These are phyloP conservation scores for Pseudocercospora fijiensis DNA, from an alignment of 2,329 filamentous ascomycete genomes.

Conservation along the genomic window DNA sequence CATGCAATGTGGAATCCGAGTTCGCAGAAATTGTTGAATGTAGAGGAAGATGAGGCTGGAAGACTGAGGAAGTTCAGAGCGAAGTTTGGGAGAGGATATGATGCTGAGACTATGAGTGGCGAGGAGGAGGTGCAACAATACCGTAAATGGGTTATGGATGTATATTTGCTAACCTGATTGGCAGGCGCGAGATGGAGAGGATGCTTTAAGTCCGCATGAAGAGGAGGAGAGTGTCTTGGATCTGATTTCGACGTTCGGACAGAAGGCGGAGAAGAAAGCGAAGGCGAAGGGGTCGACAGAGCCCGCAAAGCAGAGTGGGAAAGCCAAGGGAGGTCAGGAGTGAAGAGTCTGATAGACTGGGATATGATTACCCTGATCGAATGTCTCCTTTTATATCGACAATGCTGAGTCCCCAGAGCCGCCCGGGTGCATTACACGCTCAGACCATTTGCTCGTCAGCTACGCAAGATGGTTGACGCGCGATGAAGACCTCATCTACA, in stretches of 20 bases:
- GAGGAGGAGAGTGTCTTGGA: constrained; percentile 58
- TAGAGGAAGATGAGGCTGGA: constrained; percentile 94
- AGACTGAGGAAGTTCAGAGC: constrained; percentile 80
- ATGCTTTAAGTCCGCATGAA: constrained; percentile 42
- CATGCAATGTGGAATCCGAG: constrained; percentile 87
- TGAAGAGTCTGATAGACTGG: constrained; percentile 19
- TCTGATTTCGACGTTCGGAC: constrained; percentile 53
- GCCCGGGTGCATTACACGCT: not conserved
- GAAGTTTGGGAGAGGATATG: constrained; percentile 81
- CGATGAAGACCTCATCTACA: not conserved
- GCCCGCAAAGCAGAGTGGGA: constrained; percentile 39
- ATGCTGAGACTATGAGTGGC: constrained; percentile 51
- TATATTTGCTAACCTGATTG: constrained; percentile 23
- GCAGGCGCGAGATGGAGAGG: constrained; percentile 50
- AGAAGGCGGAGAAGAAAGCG: constrained; percentile 40
- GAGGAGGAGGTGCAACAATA: constrained; percentile 29
- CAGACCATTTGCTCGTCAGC: not conserved
- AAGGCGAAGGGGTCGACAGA: constrained; percentile 46
- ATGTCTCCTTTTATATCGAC: not conserved
- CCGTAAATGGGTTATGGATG: not conserved
- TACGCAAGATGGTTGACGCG: not conserved
- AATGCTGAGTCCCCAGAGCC: not conserved
- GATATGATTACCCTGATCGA: not conserved
- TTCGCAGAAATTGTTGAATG: constrained; percentile 74
- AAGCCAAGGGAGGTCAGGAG: constrained; percentile 39